Percentiles rank a stretch among this genome's conserved stretches.
phyloP scores from a whole-genome alignment of 2,329 filamentous ascomycete species.

The Westerdykella sp. region DNA sequence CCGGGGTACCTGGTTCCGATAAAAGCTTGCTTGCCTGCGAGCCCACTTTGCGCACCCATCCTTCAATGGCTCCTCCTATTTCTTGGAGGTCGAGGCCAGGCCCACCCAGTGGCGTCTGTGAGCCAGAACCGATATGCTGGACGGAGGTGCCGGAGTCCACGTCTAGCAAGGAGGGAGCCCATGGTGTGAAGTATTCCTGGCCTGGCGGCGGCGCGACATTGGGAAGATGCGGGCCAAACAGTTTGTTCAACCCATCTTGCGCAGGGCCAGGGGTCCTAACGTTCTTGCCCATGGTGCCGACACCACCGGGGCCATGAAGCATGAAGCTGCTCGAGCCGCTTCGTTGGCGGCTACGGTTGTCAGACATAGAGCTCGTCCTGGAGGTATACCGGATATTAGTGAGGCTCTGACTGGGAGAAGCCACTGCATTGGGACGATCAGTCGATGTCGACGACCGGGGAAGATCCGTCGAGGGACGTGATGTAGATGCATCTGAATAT shows the following conservation, averaged over 20 bases:
- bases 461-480: conserved; percentile 59
- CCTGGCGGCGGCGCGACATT: conserved; percentile 59
- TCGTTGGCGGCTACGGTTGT: conserved; percentile 31
- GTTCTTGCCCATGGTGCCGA: conserved; percentile 70
- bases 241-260: conserved; percentile 75
- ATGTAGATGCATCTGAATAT: conserved; percentile 58
- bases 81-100: conserved; percentile 59
- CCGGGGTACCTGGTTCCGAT: conserved; percentile 27
- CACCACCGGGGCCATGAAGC: conserved; percentile 78
- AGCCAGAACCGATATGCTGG: conserved; percentile 22
- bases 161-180: conserved; percentile 33
- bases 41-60: conserved; percentile 81
- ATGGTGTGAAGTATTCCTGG: conserved; percentile 46
- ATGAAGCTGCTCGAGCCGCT: conserved; percentile 40
- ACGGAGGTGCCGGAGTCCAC: conserved; percentile 22
- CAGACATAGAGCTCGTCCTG: conserved; percentile 22
- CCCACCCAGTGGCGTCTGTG: conserved; percentile 24
- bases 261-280: conserved; percentile 74
- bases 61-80: conserved; percentile 79
- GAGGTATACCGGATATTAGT: conserved; percentile 27
- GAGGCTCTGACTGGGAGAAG: conserved; percentile 24
- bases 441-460: conserved; percentile 42
- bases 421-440: conserved; percentile 26
- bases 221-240: conserved; percentile 77
- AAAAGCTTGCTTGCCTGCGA: conserved; percentile 47